Base-by-base conservation (phyloP, 2,329 filamentous ascomycete genomes). In the Aaosphaeria pasadenensis region DNA sequence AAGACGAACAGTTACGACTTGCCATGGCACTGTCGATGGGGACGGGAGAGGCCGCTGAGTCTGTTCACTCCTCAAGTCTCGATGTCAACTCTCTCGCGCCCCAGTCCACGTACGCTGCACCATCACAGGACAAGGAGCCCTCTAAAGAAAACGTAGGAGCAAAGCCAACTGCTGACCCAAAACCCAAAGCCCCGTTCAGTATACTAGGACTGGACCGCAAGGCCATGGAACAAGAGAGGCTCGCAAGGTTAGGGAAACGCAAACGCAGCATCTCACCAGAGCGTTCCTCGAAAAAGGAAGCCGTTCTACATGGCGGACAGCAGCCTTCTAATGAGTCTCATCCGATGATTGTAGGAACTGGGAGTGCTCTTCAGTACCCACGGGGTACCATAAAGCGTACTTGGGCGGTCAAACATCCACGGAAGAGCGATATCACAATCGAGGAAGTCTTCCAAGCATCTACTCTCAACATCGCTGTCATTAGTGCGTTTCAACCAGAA, bases 401-500 rank as follows among this genome's bases (percentile, higher is more conserved):
- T 0, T 92, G 87, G 83, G 84, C 82, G 0, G 75, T 75, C 33
- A 84, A 86, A 3, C 82, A 81, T 53, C 74, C 79, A 1, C 78
- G 88, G 33, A 75, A 67, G 0, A 80, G 91, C 52, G 89, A 95
- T 53, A 89, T 97, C 63, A 94, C 85, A 51, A 84, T 97, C 38
- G 89, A 95, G 60, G 91, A 96, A 66, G 81, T 96, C 0, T 71
- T 96, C 1, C 87, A 95, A 65, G 85, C 83, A 51, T 72, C 82
- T 1, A 78, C 85, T 9, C 75, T 97, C 6, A 76, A 88, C 44
- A 81, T 90, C 36, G 91, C 89, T 1, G 81, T 97, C 0, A 73
- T 97, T 5, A 95, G 91, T 57, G 89, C 92, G 0, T 97, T 88
- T 58, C 84, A 92, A 64, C 94, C 89, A 84, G 87, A 97, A 53